Evolutionary conservation across 2,329 filamentous ascomycete genomes (phyloP).

Genomic region (Rhynchosporium secalis): DNA sequence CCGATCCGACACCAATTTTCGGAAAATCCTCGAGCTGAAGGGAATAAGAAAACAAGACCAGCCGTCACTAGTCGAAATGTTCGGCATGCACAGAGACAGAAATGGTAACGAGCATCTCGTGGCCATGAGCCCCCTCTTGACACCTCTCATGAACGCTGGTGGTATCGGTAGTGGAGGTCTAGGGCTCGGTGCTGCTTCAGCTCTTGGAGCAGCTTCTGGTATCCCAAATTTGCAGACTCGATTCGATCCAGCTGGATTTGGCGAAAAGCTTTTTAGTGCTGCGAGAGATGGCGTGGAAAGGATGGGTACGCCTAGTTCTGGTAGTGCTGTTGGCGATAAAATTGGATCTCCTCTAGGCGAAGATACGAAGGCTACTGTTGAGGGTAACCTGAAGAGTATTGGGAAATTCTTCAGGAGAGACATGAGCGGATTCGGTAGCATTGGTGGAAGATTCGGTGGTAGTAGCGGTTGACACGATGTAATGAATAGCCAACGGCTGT

Average conservation of each 20-base stretch:
- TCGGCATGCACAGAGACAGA: slow-evolving; percentile 76
- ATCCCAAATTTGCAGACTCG: slow-evolving; percentile 49
- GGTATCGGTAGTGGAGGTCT: slow-evolving; percentile 47
- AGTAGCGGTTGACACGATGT: slow-evolving; percentile 25
- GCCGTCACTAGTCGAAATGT: slow-evolving; percentile 79
- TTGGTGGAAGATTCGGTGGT: slow-evolving; percentile 60
- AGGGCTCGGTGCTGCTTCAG: slow-evolving; percentile 48
- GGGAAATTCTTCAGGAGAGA: slow-evolving; percentile 95
- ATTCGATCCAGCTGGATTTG: slow-evolving; percentile 81
- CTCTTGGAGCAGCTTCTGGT: slow-evolving; percentile 41
- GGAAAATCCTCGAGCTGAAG: slow-evolving; percentile 93
- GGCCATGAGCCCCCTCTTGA: slow-evolving; percentile 68
- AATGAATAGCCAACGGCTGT: not conserved
- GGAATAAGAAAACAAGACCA: slow-evolving; percentile 86
- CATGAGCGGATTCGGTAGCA: slow-evolving; percentile 71
- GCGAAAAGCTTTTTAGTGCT: slow-evolving; percentile 84
- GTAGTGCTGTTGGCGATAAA: slow-evolving; percentile 26
- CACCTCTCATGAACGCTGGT: slow-evolving; percentile 58
- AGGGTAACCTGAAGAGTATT: slow-evolving; percentile 93
- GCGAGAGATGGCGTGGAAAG: slow-evolving; percentile 81
- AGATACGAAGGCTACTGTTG: slow-evolving; percentile 69
- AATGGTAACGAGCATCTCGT: slow-evolving; percentile 68
- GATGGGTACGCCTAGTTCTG: slow-evolving; percentile 52
- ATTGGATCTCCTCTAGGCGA: slow-evolving; percentile 40
- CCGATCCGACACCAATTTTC: slow-evolving; percentile 90